A percentile compares a stretch with the other conserved stretches of the same genome.
Conservation (phyloP, 2,329 filamentous ascomycete species). For the Triangularia verruculosa region DNA sequence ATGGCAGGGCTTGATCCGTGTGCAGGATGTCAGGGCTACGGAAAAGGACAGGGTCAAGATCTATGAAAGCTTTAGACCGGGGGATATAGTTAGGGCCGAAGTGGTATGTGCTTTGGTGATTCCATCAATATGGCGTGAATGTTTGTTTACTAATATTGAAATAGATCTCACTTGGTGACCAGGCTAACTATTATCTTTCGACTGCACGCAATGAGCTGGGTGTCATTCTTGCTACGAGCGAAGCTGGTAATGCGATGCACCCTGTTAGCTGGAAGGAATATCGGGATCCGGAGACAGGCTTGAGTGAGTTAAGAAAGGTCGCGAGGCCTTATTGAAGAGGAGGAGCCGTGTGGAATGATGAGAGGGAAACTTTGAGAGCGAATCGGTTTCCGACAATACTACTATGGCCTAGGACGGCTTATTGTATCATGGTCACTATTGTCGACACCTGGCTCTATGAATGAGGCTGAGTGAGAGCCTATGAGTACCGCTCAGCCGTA, state of each 20-base stretch:
- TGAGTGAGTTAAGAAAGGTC: slow-evolving; percentile 80
- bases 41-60: slow-evolving; percentile 95
- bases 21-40: slow-evolving; percentile 89
- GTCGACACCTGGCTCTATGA: too few relatives aligned
- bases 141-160: background rate
- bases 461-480: background rate
- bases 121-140: background rate
- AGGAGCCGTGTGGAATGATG: background rate
- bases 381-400: too few relatives aligned
- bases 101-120: slow-evolving; percentile 59
- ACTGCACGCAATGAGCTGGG: slow-evolving; percentile 90
- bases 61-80: slow-evolving; percentile 85
- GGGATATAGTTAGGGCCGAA: slow-evolving; percentile 82
- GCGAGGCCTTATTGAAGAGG: slow-evolving; percentile 78
- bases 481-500: background rate
- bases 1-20: slow-evolving; percentile 80
- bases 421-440: too few relatives aligned
- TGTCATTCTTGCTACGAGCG: slow-evolving; percentile 88
- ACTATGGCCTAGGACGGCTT: background rate
- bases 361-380: background rate
- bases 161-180: slow-evolving; percentile 84
- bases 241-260: slow-evolving; percentile 85
- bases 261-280: slow-evolving; percentile 96
- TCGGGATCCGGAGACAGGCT: slow-evolving; percentile 74
- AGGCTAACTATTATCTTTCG: slow-evolving; percentile 91